Base-by-base conservation (phyloP, 225 moss, liverwort and hornwort species). In the Pleurozium schreberi region DNA sequence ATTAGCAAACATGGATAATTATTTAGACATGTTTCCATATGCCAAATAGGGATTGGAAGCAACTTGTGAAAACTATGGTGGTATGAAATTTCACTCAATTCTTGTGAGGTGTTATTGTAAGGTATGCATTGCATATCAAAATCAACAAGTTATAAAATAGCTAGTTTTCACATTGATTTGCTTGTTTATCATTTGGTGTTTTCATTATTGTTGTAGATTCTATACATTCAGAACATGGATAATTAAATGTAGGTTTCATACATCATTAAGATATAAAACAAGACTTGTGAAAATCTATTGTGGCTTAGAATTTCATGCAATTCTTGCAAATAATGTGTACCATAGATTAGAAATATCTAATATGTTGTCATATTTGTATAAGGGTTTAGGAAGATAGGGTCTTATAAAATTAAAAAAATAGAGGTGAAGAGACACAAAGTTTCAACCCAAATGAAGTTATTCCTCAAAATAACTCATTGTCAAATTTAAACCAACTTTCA, bases 11-110 rank as follows among this genome's bases (percentile, higher is more conserved):
- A 8, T 0, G 3, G 2, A 82, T 17, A 34, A 82, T n/a, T n/a
- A n/a, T n/a, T n/a, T 19, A 16, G 6, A 52, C 6, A 2, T 0
- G 0, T 26, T 36, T 65, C 3, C 1, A 38, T 13, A 18, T 19
- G 3, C 19, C 40, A 30, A n/a, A 14, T 14, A 27, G 19, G 8
- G 9, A 19, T 28, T 27, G 14, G n/a, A 49, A n/a, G 28, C 2
- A 15, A 47, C 25, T 5, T 45, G 11, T 30, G 5, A 59, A 85
- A 59, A 33, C 11, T 73, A 33, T 12, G 25, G 18, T 15, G 1
- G 3, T 7, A 45, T 73, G 33, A 58, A 55, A 33, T 59, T 33
- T 71, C 14, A 34, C 16, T 2, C 17, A 59, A 34, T 33, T 34
- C 8, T 71, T 59, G 8, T 34, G 5, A 59, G 6, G 25, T 38